Conservation (phyloP, 2,329 filamentous ascomycete genomes). For the Pseudogymnoascus sp. region DNA sequence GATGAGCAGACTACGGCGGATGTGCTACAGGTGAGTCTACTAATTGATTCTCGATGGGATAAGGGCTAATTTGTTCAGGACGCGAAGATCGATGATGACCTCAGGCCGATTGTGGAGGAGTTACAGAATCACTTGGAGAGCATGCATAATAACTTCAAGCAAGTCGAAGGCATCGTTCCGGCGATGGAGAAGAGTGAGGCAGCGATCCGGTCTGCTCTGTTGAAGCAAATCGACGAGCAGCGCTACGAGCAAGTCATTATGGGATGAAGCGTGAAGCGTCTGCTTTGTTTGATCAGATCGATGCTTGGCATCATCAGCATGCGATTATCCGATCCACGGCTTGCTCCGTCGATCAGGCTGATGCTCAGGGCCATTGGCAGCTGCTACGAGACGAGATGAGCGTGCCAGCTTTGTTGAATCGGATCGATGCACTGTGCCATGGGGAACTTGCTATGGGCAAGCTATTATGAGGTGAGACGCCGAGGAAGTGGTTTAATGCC, state of each 20-base stretch:
- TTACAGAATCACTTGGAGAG: constrained; percentile 26
- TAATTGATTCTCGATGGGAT: background rate
- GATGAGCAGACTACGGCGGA: background rate
- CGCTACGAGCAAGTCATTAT: constrained; percentile 26
- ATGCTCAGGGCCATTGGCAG: background rate
- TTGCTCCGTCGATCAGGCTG: background rate
- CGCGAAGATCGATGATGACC: constrained; percentile 20
- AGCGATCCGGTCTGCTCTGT: constrained; percentile 25
- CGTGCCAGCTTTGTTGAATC: background rate
- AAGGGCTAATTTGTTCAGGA: background rate
- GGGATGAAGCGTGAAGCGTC: constrained; percentile 14
- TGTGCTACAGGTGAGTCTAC: constrained; percentile 1
- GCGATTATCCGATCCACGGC: background rate
- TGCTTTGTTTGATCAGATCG: background rate
- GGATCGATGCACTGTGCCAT: background rate
- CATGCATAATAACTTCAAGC: constrained; percentile 25
- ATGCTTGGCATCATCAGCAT: background rate
- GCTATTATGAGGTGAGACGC: background rate
- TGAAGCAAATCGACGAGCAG: constrained; percentile 21
- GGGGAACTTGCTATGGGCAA: background rate
- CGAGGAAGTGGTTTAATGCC: background rate
- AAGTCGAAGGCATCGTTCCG: constrained; percentile 24
- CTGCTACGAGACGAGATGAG: background rate
- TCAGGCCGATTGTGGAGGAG: constrained; percentile 21
- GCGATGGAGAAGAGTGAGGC: constrained; percentile 25